These are phyloP conservation scores for Blastobotrys apis DNA, from an alignment of 1,139 yeast species.

Conservation along the genomic window DNA sequence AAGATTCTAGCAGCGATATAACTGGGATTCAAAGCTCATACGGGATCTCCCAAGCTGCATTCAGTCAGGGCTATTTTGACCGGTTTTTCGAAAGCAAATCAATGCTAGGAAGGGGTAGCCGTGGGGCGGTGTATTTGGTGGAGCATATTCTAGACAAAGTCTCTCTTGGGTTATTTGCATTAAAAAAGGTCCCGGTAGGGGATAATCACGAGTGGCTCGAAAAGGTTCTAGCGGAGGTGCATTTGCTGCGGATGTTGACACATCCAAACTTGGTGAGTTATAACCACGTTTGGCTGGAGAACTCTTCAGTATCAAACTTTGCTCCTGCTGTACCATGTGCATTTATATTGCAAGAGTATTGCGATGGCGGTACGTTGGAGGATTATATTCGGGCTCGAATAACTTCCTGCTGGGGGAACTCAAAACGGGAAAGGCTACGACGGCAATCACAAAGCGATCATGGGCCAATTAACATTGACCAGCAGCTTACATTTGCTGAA, in stretches of 20 bases:
- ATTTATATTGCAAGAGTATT: conserved; percentile 77
- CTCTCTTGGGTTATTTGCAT: conserved; percentile 72
- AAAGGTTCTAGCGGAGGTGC: conserved; percentile 72
- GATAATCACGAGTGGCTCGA: conserved; percentile 63
- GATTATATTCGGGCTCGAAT: conserved; percentile 40
- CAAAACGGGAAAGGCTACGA: conserved; percentile 5
- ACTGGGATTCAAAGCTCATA: background rate
- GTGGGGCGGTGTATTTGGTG: conserved; percentile 80
- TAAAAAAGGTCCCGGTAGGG: conserved; percentile 81
- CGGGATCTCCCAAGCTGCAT: conserved; percentile 35
- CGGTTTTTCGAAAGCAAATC: conserved; percentile 55
- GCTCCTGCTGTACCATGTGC: conserved; percentile 73
- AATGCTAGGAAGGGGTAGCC: conserved; percentile 72
- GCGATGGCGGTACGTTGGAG: conserved; percentile 84
- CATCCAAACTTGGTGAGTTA: conserved; percentile 70
- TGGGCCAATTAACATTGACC: conserved; percentile 22
- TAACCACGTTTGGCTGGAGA: conserved; percentile 89
- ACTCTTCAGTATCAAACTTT: conserved; percentile 55
- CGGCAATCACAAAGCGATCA: background rate
- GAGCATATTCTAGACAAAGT: conserved; percentile 71
- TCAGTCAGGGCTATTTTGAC: conserved; percentile 70
- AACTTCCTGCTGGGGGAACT: background rate
- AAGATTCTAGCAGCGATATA: background rate
- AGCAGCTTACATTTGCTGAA: conserved; percentile 40
- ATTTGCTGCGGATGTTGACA: conserved; percentile 49